These are phyloP conservation scores for Sphagnum tenellum DNA, from an alignment of 225 moss, liverwort and hornwort genomes.

Conservation along the genomic window DNA sequence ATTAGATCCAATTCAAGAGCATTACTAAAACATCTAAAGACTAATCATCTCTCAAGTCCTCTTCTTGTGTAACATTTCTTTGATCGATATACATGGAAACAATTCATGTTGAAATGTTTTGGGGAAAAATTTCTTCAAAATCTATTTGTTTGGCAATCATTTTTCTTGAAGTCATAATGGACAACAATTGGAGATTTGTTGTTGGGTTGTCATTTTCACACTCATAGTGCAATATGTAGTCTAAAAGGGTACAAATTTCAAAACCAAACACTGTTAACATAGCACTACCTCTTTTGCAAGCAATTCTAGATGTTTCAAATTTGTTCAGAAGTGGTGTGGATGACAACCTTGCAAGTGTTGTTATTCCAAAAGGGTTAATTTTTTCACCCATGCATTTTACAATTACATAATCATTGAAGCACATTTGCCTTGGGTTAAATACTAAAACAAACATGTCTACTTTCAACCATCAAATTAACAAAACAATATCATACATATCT, in stretches of 20 bases:
- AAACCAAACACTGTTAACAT: too few relatives aligned
- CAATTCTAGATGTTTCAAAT: constrained; percentile 7
- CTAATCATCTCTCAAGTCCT: constrained; percentile 46
- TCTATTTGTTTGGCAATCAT: constrained; percentile 14
- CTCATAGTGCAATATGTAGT: too few relatives aligned
- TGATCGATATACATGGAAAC: constrained; percentile 50
- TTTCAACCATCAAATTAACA: too few relatives aligned
- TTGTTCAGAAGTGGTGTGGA: constrained; percentile 35
- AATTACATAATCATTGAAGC: constrained; percentile 29
- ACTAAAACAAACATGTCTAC: neutral
- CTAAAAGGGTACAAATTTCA: too few relatives aligned
- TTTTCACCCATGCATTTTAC: constrained; percentile 26
- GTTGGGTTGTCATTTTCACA: constrained; percentile 59
- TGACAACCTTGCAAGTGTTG: constrained; percentile 18
- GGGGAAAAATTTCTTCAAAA: constrained; percentile 34
- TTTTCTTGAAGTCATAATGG: too few relatives aligned
- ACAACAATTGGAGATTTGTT: constrained; percentile 25
- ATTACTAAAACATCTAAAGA: constrained; percentile 78
- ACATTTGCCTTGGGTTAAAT: constrained; percentile 16
- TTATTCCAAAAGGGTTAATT: constrained; percentile 2
- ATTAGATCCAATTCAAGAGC: constrained; percentile 88
- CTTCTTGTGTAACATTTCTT: constrained; percentile 39
- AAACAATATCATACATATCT: too few relatives aligned
- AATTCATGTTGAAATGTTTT: constrained; percentile 49
- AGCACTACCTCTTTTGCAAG: too few relatives aligned